Evolutionary conservation across 2,329 filamentous ascomycete species (phyloP).

Genomic region (Verticillium zaregamsianum): DNA sequence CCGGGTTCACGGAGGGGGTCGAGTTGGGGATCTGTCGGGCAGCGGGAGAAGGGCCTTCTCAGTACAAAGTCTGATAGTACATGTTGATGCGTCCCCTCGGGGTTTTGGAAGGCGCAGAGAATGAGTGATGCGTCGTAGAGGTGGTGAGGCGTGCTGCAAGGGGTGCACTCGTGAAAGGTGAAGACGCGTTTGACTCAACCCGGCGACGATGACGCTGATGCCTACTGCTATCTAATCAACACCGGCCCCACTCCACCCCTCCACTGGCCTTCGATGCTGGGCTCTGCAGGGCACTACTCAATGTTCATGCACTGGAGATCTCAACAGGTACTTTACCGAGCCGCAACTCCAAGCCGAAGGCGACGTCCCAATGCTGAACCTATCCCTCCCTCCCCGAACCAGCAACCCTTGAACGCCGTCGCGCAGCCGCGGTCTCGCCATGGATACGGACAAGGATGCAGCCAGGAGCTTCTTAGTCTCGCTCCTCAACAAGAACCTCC

Average conservation of each 20-base stretch:
- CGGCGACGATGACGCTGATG: slow-evolving; percentile 1
- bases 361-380: background rate
- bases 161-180: slow-evolving; percentile 5
- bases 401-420: slow-evolving; percentile 2
- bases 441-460: slow-evolving; percentile 44
- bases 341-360: background rate
- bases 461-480: slow-evolving; percentile 55
- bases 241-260: background rate
- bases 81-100: slow-evolving; percentile 2
- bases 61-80: slow-evolving; percentile 4
- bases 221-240: background rate
- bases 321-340: background rate
- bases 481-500: slow-evolving; percentile 73
- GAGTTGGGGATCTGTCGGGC: background rate
- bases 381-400: background rate
- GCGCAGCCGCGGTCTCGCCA: background rate
- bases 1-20: background rate
- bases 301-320: background rate
- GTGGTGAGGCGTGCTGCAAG: background rate
- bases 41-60: slow-evolving; percentile 5
- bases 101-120: too few species aligned
- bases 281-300: background rate
- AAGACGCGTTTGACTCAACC: background rate
- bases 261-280: background rate
- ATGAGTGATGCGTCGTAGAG: background rate